Conservation (phyloP, 2,329 filamentous ascomycete species). For the Tolypocladium inflatum region DNA sequence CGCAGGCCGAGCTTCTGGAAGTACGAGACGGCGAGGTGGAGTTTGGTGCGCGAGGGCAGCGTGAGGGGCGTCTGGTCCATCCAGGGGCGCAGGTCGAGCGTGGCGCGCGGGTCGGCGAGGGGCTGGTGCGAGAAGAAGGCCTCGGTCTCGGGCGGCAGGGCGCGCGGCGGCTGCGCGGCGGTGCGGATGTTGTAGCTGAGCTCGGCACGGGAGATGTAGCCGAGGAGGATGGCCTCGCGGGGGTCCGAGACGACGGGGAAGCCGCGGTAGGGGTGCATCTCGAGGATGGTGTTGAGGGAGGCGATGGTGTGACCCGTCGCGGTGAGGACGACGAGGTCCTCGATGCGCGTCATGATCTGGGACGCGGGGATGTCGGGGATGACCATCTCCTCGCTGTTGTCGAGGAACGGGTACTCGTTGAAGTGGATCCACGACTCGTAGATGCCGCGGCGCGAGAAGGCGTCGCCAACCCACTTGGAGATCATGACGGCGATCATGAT, state of each 20-base stretch:
- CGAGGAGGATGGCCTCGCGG: conserved; percentile 69
- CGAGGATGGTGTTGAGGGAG: conserved; percentile 61
- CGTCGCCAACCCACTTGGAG: conserved; percentile 96
- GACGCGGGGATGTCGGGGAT: conserved; percentile 79
- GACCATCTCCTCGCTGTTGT: conserved; percentile 73
- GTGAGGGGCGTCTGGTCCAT: conserved; percentile 99
- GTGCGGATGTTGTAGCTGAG: conserved; percentile 66
- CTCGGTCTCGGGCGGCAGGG: conserved; percentile 61
- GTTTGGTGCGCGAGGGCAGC: conserved; percentile 62
- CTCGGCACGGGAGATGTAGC: conserved; percentile 90
- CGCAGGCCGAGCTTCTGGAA: conserved; percentile 90
- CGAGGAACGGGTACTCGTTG: conserved; percentile 90
- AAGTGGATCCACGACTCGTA: conserved; percentile 98
- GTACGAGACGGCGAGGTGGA: conserved; percentile 83
- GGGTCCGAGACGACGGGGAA: conserved; percentile 83
- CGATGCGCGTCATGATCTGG: conserved; percentile 85
- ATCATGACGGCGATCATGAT: conserved; percentile 99
- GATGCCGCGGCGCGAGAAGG: conserved; percentile 84
- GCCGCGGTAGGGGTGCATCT: conserved; percentile 70
- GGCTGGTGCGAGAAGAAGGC: conserved; percentile 79
- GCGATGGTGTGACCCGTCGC: conserved; percentile 82
- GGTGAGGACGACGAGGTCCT: conserved; percentile 81
- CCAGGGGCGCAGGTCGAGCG: conserved; percentile 87
- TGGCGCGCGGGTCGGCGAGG: conserved; percentile 65
- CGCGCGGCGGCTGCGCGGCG: conserved; percentile 43